Evolutionary conservation across 2,329 filamentous ascomycete species (phyloP), one percentile per base, ranked within the genome.

Genomic region (Colletotrichum paranaense): DNA sequence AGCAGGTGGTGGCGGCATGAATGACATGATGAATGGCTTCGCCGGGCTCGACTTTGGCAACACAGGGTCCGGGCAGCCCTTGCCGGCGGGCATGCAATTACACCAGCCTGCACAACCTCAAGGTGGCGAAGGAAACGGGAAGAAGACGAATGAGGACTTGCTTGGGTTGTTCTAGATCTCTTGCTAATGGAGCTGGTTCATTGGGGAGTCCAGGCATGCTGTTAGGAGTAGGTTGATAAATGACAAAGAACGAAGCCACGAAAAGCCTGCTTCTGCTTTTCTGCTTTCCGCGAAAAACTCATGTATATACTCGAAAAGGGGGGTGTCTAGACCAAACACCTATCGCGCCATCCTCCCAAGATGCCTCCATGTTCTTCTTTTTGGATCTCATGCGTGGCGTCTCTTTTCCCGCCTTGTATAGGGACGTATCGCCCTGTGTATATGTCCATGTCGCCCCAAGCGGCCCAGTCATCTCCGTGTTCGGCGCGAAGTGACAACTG

Each of bases 1-100:
- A 26, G 67, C 76, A 76, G 16, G 79, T 30, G 84, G 84, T 78
- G 88, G 88, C 82, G 94, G 92, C 67, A 90, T 98, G 87, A 94
- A 94, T 76, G 95, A 98, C 82, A 85, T 99, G 79, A 93, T 98
- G 87, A 95, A 95, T 79, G 95, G 95, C 1, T 97, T 99, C 80
- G 94, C 92, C 32, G 91, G 91, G 5, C 87, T 99, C 84, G 92
- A 94, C 83, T 86, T 99, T 79, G 89, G 91, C 59, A 91, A 90
- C 53, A 84, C 85, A 5, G 67, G 68, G 28, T 77, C 79, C 62
- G 90, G 86, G 75, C 90, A 92, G 76, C 91, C 93, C 22, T 88
- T 93, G 38, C 92, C 93, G 19, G 86, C 92, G 5, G 86, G 87
- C 12, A 88, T 90, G 80, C 89, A 93, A 78, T 80, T 91, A 75